Evolutionary conservation across 345 rosid genomes (phyloP), one percentile per base, ranked within the genome.

Genomic region (Zanthoxylum bungeanum): DNA sequence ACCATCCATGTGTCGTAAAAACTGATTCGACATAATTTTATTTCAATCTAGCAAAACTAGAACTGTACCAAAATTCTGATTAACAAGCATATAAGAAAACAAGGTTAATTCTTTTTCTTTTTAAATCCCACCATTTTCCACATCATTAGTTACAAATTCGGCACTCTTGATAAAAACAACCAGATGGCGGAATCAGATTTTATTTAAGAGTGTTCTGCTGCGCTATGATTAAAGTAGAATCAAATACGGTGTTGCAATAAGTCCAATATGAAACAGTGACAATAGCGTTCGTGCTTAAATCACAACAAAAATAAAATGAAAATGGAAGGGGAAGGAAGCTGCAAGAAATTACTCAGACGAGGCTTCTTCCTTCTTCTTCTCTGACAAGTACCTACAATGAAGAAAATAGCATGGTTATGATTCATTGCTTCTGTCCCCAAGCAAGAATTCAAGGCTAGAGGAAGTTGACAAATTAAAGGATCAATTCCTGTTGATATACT

Each of bases 321-420:
- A 21, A 22, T 22, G 59, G 16, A 25, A n/a, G 25, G 30, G 51
- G 28, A 42, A 39, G 34, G 3, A 58, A 64, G 72, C 59, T 5
- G 25, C 64, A 49, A 7, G 44, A 30, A 58, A 58, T 78, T 75
- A 85, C 78, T 80, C 72, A 57, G 82, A 27, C 1, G 75, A 4
- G 68, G 70, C 75, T 68, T 81, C 82, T 16, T 79, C 85, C 74
- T 79, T 81, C 74, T 84, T 83, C 72, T 60, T 67, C 51, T 22
- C 83, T 25, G 60, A 75, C 71, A 85, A 74, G 64, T 83, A 85
- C 76, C 89, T 85, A 73, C 57, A 65, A 71, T 49, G 39, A 31
- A 64, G 39, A 51, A 52, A 34, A 4, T 59, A 60, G 0, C 60
- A 64, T 6, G 44, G 9, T 49, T 33, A 50, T 47, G 21, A n/a